Evolutionary conservation across 2,329 filamentous ascomycete species (phyloP), one percentile per base, ranked within the genome.

Genomic region (Macrophomina phaseolina): DNA sequence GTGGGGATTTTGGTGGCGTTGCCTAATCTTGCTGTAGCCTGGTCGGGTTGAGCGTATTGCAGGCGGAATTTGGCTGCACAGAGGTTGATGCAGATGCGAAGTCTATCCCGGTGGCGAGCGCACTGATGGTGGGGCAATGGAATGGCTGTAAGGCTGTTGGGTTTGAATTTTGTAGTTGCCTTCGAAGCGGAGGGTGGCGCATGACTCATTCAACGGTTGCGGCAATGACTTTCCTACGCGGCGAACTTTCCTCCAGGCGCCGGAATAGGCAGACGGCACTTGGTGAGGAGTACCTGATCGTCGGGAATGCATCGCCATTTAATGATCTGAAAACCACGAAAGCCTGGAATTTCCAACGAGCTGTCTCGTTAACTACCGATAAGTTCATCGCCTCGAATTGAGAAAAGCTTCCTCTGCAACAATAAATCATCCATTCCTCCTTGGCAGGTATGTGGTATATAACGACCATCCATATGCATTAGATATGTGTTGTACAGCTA

Each of bases 131-230:
- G 51, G 30, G 14, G 51, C 5, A 23, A 4, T 7, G 51, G 30
- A 6, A 30, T 34, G 36, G 42, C 11, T 49, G 46, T 9, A 16
- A 49, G 42, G 45, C 5, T n/a, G 16, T n/a, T 48, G 45, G 16
- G 45, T 48, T 5, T 12, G 40, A 60, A 60, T 46, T 60, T 60
- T 60, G 40, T 46, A 60, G 55, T 46, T 46, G 55, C 8, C 38
- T 30, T 32, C 18, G 55, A 32, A 8, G 23, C 8, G 28, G 18
- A 14, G 40, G 18, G 3, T 28, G 38, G 18, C 14, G 14, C 55
- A 60, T 60, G 55, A 60, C 38, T 60, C 55, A 60, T 60, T 40
- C 40, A 58, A 60, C 23, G 28, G 40, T 36, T 16, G 12, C 55
- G 55, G 55, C 55, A 38, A 60, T n/a, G 4, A 60, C 34, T 58